These are phyloP conservation scores for Artemisia tridentata DNA, from an alignment of 129 eudicot genomes.

Conservation along the genomic window DNA sequence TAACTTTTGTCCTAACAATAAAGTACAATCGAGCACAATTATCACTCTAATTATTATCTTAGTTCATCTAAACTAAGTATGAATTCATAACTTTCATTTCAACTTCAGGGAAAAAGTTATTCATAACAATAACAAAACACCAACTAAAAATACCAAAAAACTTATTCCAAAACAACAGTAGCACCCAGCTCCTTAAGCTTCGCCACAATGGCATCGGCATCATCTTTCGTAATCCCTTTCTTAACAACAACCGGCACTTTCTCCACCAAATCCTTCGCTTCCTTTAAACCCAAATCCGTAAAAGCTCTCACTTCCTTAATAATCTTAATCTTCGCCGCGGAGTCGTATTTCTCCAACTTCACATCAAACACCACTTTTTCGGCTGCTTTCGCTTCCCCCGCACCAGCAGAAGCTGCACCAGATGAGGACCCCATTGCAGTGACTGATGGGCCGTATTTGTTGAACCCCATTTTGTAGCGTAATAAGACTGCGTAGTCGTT, in stretches of 20 bases:
- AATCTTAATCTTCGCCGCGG: conserved; percentile 76
- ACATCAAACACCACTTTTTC: conserved; percentile 78
- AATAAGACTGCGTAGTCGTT: conserved; percentile 65
- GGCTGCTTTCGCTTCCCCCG: conserved; percentile 35
- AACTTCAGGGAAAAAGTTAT: neutral
- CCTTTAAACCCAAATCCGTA: conserved; percentile 85
- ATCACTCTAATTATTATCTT: too few species aligned
- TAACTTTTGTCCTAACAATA: too few species aligned
- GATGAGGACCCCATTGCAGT: conserved; percentile 43
- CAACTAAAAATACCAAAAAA: neutral
- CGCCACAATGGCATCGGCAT: conserved; percentile 61
- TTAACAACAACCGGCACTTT: conserved; percentile 72
- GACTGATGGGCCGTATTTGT: conserved; percentile 60
- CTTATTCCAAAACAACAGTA: conserved; percentile 71
- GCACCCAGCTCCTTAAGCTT: conserved; percentile 88
- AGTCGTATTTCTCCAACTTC: conserved; percentile 72
- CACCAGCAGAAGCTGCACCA: conserved; percentile 30
- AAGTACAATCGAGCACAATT: too few species aligned
- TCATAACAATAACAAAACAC: neutral
- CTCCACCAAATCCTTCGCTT: conserved; percentile 89
- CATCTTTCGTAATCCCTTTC: conserved; percentile 80
- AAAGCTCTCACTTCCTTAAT: conserved; percentile 77
- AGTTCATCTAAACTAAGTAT: too few species aligned
- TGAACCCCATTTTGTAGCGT: conserved; percentile 65
- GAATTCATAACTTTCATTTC: too few species aligned